Evolutionary conservation across 495 filamentous ascomycete species (phyloP).

Genomic region (Clavariopsis aquatica): DNA sequence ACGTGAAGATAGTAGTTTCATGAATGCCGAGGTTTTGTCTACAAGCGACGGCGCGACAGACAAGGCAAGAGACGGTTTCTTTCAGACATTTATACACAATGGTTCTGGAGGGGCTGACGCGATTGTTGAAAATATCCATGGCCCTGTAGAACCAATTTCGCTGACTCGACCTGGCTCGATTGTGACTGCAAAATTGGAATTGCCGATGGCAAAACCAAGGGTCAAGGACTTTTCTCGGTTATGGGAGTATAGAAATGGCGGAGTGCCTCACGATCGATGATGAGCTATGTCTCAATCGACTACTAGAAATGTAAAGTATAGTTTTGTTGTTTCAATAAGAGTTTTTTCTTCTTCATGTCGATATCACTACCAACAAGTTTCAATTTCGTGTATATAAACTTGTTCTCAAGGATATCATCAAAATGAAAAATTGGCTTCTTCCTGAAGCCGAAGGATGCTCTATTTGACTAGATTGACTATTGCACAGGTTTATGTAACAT

Average conservation of each 20-base stretch:
- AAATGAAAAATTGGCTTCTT: neutral
- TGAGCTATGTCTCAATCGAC: neutral
- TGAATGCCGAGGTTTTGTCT: constrained; percentile 54
- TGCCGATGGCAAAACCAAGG: neutral
- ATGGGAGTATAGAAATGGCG: constrained; percentile 73
- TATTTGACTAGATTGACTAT: constrained; percentile 36
- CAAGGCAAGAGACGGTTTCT: constrained; percentile 15
- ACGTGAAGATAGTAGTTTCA: constrained; percentile 55
- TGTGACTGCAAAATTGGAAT: neutral
- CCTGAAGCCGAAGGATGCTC: constrained; percentile 18
- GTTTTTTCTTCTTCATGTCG: no score
- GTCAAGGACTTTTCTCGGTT: constrained; percentile 72
- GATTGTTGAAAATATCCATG: constrained; percentile 29
- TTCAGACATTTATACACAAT: constrained; percentile 14
- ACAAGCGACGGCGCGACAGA: constrained; percentile 13
- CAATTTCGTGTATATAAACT: neutral
- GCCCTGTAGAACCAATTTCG: constrained; percentile 25
- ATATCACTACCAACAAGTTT: no score
- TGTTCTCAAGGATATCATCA: neutral
- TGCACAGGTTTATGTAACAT: constrained; percentile 41
- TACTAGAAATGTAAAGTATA: no score
- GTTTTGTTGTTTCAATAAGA: no score
- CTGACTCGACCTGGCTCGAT: constrained; percentile 30
- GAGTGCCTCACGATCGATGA: constrained; percentile 21
- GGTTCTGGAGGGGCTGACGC: constrained; percentile 13